Evolutionary conservation across 345 rosid genomes (phyloP).

Genomic region (Eucalyptus sp.): DNA sequence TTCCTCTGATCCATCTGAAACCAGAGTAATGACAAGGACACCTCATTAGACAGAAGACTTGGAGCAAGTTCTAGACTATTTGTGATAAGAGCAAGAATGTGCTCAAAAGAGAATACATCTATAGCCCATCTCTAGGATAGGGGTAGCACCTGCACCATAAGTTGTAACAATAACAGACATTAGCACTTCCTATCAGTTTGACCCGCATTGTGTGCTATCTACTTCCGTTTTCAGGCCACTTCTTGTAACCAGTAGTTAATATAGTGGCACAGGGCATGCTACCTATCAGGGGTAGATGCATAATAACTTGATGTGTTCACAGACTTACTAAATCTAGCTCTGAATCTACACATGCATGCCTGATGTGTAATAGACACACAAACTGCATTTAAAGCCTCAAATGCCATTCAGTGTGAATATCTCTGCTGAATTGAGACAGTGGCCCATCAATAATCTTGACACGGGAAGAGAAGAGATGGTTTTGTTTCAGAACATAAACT

Average conservation of each 20-base stretch:
- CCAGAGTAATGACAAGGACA: background rate
- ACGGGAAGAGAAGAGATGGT: background rate
- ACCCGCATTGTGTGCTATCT: background rate
- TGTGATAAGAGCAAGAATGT: background rate
- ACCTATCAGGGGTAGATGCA: background rate
- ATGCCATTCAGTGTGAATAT: background rate
- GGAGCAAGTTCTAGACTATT: background rate
- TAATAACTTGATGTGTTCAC: background rate
- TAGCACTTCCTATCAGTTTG: background rate
- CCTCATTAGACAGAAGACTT: background rate
- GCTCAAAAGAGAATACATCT: background rate
- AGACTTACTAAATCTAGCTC: background rate
- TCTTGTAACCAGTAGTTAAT: background rate
- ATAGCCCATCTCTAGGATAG: background rate
- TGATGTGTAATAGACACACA: background rate
- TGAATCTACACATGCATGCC: background rate
- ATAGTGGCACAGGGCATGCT: background rate
- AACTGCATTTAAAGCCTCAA: background rate
- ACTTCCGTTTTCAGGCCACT: background rate
- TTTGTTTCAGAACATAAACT: background rate
- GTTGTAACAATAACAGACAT: background rate
- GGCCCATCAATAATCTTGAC: background rate
- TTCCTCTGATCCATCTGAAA: slow-evolving; percentile 34
- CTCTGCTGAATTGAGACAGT: background rate
- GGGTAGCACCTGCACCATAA: background rate